A percentile compares a stretch with the other conserved stretches of the same genome.
phyloP scores from a whole-genome alignment of 805 yeast species.

The Sugiyamaella smithiae region DNA sequence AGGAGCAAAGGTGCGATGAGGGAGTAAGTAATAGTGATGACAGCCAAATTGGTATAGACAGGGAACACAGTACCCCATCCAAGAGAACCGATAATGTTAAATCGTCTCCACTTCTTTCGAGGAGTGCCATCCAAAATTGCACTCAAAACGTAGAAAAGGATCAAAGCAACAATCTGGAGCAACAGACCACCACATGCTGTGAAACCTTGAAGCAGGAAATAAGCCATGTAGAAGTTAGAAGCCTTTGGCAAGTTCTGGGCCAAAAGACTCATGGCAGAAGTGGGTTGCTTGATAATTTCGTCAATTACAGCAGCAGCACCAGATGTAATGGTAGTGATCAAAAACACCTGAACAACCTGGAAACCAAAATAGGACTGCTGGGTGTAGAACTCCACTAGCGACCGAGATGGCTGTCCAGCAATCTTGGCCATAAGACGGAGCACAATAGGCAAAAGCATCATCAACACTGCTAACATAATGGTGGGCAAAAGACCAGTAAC shows the following conservation, averaged over 20 bases:
- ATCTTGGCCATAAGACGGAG: conserved; percentile 73
- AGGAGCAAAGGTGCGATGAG: conserved; percentile 84
- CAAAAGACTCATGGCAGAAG: conserved; percentile 67
- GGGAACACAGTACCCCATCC: conserved; percentile 86
- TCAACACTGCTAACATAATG: conserved; percentile 71
- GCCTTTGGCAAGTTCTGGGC: conserved; percentile 82
- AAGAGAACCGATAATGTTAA: conserved; percentile 59
- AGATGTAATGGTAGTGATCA: conserved; percentile 80
- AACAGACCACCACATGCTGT: conserved; percentile 72
- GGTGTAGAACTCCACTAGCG: conserved; percentile 73
- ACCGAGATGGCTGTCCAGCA: conserved; percentile 68
- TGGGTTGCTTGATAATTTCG: conserved; percentile 67
- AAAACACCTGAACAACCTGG: conserved; percentile 84
- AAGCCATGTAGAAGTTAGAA: conserved; percentile 84
- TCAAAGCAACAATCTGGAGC: conserved; percentile 69
- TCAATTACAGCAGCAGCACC: conserved; percentile 77
- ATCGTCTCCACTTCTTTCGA: conserved; percentile 85
- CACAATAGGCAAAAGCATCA: conserved; percentile 83
- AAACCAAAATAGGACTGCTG: conserved; percentile 89
- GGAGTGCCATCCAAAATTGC: conserved; percentile 79
- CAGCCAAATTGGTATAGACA: conserved; percentile 65
- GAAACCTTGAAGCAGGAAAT: conserved; percentile 78
- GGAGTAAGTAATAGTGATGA: conserved; percentile 71
- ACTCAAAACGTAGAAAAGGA: conserved; percentile 69
- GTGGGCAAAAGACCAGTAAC: conserved; percentile 88